Evolutionary conservation across 2,329 filamentous ascomycete species (phyloP).

Genomic region (Catunica adiposa): DNA sequence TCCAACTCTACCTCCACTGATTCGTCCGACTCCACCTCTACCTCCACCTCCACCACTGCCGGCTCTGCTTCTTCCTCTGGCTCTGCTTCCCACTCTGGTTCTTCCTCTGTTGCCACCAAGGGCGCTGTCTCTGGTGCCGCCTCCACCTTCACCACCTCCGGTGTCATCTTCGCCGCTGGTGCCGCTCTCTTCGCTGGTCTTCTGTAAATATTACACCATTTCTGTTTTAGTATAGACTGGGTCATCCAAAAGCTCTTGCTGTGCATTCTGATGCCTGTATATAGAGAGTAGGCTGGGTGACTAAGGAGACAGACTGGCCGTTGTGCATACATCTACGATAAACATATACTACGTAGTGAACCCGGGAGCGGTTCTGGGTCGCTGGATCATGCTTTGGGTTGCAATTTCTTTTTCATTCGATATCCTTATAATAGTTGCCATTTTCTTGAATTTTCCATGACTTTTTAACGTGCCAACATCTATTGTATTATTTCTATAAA

Average conservation of each 20-base stretch:
- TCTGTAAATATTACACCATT: conserved; percentile 10
- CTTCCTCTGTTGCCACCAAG: background rate
- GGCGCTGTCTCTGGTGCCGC: conserved; percentile 6
- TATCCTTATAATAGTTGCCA: conserved; percentile 13
- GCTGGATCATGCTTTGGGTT: conserved; percentile 7
- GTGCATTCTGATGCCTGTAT: background rate
- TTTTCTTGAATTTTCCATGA: background rate
- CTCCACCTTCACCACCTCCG: conserved; percentile 4
- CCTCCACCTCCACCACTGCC: background rate
- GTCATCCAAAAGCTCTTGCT: background rate
- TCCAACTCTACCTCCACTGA: conserved; percentile 1
- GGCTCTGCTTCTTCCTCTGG: background rate
- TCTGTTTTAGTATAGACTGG: background rate
- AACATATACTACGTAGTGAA: conserved; percentile 3
- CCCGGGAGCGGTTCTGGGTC: background rate
- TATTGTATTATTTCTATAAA: background rate
- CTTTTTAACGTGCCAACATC: background rate
- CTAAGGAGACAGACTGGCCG: background rate
- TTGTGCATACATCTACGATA: conserved; percentile 4
- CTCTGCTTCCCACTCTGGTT: background rate
- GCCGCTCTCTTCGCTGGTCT: conserved; percentile 10
- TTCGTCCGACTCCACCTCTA: conserved; percentile 4
- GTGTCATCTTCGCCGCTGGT: conserved; percentile 10
- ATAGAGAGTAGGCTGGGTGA: background rate
- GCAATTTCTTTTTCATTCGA: conserved; percentile 9